Evolutionary conservation across 805 yeast species (phyloP).

Genomic region (Yarrowia osloensis): DNA sequence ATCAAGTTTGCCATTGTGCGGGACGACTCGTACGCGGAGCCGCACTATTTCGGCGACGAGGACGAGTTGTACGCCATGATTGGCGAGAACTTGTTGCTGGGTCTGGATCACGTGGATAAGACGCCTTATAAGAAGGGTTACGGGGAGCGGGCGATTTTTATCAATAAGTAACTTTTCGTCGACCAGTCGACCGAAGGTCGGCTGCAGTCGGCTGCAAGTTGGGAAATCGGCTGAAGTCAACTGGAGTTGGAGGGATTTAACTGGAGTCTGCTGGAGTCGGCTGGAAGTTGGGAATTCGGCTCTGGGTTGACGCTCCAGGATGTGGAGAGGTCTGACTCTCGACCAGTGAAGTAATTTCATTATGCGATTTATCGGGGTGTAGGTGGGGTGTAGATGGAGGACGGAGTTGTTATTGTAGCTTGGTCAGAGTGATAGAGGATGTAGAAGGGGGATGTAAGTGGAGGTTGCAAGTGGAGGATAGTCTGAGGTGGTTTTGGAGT

Average conservation of each 20-base stretch:
- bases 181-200: too few species aligned
- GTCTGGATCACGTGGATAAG: constrained; percentile 87
- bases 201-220: too few species aligned
- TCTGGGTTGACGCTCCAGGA: too few species aligned
- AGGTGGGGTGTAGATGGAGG: too few species aligned
- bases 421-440: too few species aligned
- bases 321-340: too few species aligned
- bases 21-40: constrained; percentile 41
- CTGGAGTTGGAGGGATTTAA: not conserved
- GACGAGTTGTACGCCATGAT: constrained; percentile 48
- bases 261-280: not conserved
- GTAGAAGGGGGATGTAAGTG: too few species aligned
- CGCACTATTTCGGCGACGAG: constrained; percentile 36
- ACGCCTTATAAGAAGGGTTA: constrained; percentile 54
- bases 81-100: constrained; percentile 62
- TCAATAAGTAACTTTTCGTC: constrained; percentile 49
- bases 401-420: too few species aligned
- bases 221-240: too few species aligned
- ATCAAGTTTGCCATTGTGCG: constrained; percentile 63
- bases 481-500: too few species aligned
- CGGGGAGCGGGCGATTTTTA: constrained; percentile 59
- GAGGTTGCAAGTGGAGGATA: too few species aligned
- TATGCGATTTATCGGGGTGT: not conserved
- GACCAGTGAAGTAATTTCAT: not conserved
- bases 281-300: too few species aligned